Evolutionary conservation across 495 filamentous ascomycete genomes (phyloP).

Genomic region (Hapsidospora chrysogenum): DNA sequence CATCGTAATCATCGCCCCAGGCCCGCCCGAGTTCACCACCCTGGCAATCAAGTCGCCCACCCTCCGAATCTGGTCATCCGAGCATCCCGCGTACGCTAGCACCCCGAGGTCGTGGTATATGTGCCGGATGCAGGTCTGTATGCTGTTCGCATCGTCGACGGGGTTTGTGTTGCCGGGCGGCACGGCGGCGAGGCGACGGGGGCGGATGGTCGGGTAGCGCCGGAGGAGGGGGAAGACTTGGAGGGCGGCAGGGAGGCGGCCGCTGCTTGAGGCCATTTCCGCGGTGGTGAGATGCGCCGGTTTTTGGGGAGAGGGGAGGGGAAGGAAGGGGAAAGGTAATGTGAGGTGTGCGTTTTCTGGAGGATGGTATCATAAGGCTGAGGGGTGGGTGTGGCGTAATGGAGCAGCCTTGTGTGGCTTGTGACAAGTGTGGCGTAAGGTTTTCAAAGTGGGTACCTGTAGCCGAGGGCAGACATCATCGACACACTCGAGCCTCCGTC

Average conservation of each 20-base stretch:
- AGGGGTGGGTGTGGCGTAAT: not conserved
- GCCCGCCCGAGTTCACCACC: not conserved
- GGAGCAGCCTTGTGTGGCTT: not conserved
- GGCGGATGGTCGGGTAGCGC: not conserved
- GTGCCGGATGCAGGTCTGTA: not conserved
- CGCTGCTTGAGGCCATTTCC: too few relatives aligned
- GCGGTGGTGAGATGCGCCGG: too few relatives aligned
- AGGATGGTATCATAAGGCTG: not conserved
- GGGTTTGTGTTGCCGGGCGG: not conserved
- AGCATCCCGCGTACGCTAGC: not conserved
- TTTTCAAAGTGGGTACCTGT: not conserved
- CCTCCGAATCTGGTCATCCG: not conserved
- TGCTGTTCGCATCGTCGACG: not conserved
- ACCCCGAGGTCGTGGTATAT: slow-evolving; percentile 2
- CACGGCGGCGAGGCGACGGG: not conserved
- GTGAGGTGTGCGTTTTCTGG: not conserved
- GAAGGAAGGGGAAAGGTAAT: not conserved
- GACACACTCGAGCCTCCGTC: too few relatives aligned
- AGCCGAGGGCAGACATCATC: not conserved
- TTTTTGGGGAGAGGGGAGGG: too few relatives aligned
- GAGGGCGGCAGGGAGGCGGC: not conserved
- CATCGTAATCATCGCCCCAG: not conserved
- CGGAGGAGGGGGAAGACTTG: not conserved
- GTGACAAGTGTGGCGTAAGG: not conserved
- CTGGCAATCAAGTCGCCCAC: not conserved